Conservation (phyloP, 1,139 yeast genomes). For the Nakaseomyces bracarensis region DNA sequence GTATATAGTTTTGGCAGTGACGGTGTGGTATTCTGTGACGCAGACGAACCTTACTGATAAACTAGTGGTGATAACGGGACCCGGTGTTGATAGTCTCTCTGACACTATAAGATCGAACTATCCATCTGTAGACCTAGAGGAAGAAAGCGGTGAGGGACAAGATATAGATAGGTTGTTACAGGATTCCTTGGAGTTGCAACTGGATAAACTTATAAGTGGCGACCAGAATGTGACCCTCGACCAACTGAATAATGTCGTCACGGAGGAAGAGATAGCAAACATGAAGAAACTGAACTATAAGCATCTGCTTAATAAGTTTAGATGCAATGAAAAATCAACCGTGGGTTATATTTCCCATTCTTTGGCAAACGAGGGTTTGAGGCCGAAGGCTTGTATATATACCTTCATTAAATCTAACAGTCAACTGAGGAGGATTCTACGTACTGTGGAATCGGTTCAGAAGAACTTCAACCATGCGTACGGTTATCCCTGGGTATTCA, state of each 20-base stretch:
- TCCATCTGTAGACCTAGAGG: background rate
- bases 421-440: slow-evolving; percentile 51
- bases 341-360: slow-evolving; percentile 3
- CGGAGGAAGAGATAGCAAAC: slow-evolving; percentile 4
- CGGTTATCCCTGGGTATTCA: slow-evolving; percentile 67
- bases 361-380: slow-evolving; percentile 5
- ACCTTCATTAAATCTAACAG: slow-evolving; percentile 52
- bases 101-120: background rate
- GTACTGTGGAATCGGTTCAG: slow-evolving; percentile 58
- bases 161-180: background rate
- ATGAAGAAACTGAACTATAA: background rate
- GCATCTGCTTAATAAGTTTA: background rate
- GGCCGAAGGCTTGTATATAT: slow-evolving; percentile 36
- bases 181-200: slow-evolving; percentile 2
- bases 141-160: background rate
- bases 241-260: background rate
- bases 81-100: background rate
- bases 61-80: background rate
- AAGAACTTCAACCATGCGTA: slow-evolving; percentile 57
- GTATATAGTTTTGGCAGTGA: too few relatives aligned
- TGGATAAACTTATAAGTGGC: background rate
- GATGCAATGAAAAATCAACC: background rate
- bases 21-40: too few relatives aligned
- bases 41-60: too few relatives aligned
- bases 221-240: background rate